These are phyloP conservation scores for Paramyrothecium sp. DNA, from an alignment of 2,329 filamentous ascomycete species.

Conservation along the genomic window DNA sequence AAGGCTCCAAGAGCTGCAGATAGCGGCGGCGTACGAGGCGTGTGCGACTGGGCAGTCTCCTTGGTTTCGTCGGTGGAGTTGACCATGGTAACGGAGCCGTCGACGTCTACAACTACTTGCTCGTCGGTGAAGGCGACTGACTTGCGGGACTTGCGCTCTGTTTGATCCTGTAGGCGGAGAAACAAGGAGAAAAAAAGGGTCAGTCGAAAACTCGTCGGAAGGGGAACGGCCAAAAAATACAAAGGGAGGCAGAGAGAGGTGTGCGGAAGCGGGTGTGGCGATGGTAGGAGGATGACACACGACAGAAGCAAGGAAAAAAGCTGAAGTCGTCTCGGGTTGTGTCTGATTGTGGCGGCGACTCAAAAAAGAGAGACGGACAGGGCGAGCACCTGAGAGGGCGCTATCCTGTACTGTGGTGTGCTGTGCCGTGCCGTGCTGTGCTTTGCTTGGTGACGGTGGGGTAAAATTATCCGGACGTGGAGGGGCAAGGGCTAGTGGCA, in stretches of 20 bases:
- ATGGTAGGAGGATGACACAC: neutral
- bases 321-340: neutral
- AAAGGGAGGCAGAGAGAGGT: conserved; percentile 7
- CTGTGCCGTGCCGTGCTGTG: neutral
- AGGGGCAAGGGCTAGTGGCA: conserved; percentile 2
- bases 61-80: conserved; percentile 73
- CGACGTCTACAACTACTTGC: conserved; percentile 81
- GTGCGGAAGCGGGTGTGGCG: neutral
- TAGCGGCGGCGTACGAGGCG: conserved; percentile 62
- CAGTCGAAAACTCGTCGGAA: conserved; percentile 7
- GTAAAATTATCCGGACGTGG: neutral
- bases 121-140: conserved; percentile 92
- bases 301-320: neutral
- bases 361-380: neutral
- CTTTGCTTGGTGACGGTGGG: neutral
- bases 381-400: neutral
- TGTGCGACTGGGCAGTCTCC: conserved; percentile 78
- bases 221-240: neutral
- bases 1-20: conserved; percentile 54
- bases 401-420: neutral
- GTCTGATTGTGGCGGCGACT: neutral
- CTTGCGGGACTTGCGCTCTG: conserved; percentile 77
- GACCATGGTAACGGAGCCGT: conserved; percentile 79
- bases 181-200: conserved; percentile 13
- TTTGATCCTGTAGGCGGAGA: conserved; percentile 20